Conservation (phyloP, 805 yeast genomes). For the Wickerhamiella brachini region DNA sequence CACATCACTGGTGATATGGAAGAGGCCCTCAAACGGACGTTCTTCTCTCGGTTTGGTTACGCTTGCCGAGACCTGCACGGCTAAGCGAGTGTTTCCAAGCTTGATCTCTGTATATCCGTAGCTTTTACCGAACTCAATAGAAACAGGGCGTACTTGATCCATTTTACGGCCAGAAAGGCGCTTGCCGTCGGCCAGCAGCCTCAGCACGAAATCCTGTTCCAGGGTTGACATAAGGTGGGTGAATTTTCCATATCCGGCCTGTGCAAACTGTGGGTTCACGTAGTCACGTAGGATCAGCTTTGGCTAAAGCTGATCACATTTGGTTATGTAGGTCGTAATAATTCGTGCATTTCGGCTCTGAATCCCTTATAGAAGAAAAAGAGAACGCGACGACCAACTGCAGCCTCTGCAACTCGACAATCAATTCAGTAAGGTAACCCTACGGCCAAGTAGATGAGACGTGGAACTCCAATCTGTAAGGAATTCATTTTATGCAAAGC, state of each 20-base stretch:
- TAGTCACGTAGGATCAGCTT: too few relatives aligned
- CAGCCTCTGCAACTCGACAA: too few relatives aligned
- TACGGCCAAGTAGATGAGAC: too few relatives aligned
- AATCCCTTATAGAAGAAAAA: too few relatives aligned
- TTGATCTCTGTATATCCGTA: constrained; percentile 70
- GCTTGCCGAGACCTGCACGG: constrained; percentile 61
- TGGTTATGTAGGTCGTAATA: too few relatives aligned
- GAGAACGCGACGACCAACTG: too few relatives aligned
- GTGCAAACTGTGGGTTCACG: too few relatives aligned
- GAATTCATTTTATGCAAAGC: too few relatives aligned
- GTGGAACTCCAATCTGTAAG: too few relatives aligned
- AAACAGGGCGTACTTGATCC: constrained; percentile 49
- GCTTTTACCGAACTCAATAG: constrained; percentile 43
- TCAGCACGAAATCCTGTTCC: constrained; percentile 48
- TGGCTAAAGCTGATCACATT: too few relatives aligned
- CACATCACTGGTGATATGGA: constrained; percentile 71
- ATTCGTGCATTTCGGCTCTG: too few relatives aligned
- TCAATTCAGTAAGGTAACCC: too few relatives aligned
- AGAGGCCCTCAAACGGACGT: constrained; percentile 86
- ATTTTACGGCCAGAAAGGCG: constrained; percentile 60
- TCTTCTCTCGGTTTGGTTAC: constrained; percentile 75
- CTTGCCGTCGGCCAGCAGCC: constrained; percentile 41
- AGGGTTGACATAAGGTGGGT: constrained; percentile 24
- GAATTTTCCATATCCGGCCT: not conserved
- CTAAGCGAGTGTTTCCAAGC: constrained; percentile 62